Evolutionary conservation across 495 filamentous ascomycete species (phyloP).

Genomic region (Xylaria nigripes): DNA sequence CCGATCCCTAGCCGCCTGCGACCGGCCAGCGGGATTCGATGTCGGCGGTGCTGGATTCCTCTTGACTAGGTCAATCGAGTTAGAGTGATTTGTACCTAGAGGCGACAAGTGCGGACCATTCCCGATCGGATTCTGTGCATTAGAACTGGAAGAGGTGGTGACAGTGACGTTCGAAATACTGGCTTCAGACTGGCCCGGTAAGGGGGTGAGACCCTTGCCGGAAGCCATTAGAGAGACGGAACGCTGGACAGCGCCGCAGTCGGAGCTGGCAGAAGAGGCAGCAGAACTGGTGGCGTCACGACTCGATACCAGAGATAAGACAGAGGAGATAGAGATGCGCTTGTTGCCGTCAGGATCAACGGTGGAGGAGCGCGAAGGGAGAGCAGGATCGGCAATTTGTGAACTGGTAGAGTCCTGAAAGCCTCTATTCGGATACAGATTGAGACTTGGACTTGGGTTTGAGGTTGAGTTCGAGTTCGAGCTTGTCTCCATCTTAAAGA

Average conservation of each 20-base stretch:
- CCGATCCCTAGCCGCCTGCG: constrained; percentile 52
- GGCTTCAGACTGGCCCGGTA: constrained; percentile 38
- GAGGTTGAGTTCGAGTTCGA: constrained; percentile 4
- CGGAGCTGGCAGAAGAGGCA: constrained; percentile 34
- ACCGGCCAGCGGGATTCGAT: constrained; percentile 22
- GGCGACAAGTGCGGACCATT: constrained; percentile 36
- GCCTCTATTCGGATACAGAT: constrained; percentile 15
- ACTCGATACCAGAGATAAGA: constrained; percentile 55
- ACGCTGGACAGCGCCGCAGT: constrained; percentile 23
- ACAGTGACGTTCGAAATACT: constrained; percentile 47
- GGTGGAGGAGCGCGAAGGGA: constrained; percentile 34
- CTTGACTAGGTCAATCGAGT: constrained; percentile 30
- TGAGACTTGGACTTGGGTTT: background rate
- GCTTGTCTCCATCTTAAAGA: constrained; percentile 4
- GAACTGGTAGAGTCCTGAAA: constrained; percentile 24
- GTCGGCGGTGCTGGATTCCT: constrained; percentile 18
- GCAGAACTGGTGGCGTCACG: constrained; percentile 39
- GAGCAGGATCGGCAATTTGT: constrained; percentile 38
- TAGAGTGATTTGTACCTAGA: constrained; percentile 29
- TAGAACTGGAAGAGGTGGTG: constrained; percentile 42
- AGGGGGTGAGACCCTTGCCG: constrained; percentile 25
- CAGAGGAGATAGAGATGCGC: constrained; percentile 56
- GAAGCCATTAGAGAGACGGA: constrained; percentile 34
- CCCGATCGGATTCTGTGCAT: constrained; percentile 22
- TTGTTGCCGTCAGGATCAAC: constrained; percentile 43